A percentile compares a stretch with the other conserved stretches of the same genome.
Evolutionary conservation across 257 asterid species (phyloP).

Genomic region (Lantana camara): DNA sequence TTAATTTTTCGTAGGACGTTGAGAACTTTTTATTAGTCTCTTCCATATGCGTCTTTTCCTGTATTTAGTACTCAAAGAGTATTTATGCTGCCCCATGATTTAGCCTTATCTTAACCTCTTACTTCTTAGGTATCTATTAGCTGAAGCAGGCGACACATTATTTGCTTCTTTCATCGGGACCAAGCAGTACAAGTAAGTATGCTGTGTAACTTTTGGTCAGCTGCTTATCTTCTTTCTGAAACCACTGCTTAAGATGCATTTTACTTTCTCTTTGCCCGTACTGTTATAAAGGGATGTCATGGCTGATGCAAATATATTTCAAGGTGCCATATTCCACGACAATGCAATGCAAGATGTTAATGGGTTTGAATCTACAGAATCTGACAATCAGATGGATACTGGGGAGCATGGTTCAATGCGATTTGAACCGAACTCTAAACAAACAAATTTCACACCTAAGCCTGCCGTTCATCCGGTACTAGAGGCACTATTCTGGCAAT

Average conservation of each 20-base stretch:
- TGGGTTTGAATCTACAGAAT: slow-evolving; percentile 46
- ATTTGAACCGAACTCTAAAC: slow-evolving; percentile 52
- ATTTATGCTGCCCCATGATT: neutral
- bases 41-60: neutral
- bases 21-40: no score
- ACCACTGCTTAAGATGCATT: slow-evolving; percentile 47
- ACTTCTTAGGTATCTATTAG: slow-evolving; percentile 74
- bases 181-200: slow-evolving; percentile 87
- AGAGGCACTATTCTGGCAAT: slow-evolving; percentile 21
- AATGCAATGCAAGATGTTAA: slow-evolving; percentile 48
- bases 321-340: slow-evolving; percentile 99
- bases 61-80: neutral
- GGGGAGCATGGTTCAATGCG: slow-evolving; percentile 46
- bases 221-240: slow-evolving; percentile 32
- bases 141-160: slow-evolving; percentile 97
- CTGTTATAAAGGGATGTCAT: slow-evolving; percentile 93
- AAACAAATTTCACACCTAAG: slow-evolving; percentile 53
- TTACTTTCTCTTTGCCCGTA: slow-evolving; percentile 55
- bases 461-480: slow-evolving; percentile 98
- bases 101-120: slow-evolving; percentile 24
- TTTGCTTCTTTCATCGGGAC: slow-evolving; percentile 98
- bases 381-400: slow-evolving; percentile 43
- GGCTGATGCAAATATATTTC: slow-evolving; percentile 99
- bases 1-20: no score
- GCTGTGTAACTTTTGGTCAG: slow-evolving; percentile 19